These are phyloP conservation scores for Dothidotthia symphoricarpi DNA, from an alignment of 2,329 filamentous ascomycete genomes.

Conservation along the genomic window DNA sequence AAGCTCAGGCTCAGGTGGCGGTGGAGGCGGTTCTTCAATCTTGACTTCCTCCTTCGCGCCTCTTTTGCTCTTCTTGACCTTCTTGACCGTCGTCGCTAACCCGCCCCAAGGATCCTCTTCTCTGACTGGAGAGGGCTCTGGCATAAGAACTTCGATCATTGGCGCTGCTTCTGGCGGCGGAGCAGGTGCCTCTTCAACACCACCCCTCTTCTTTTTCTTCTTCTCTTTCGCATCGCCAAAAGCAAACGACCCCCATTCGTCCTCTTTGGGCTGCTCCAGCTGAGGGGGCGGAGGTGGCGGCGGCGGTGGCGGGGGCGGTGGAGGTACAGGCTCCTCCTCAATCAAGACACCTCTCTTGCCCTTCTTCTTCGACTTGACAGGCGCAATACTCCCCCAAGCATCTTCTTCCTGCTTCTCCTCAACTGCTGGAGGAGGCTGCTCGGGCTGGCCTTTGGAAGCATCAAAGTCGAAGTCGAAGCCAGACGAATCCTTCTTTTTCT, in stretches of 20 bases:
- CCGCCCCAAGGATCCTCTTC: constrained; percentile 33
- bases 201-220: constrained; percentile 39
- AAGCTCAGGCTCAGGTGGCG: constrained; percentile 18
- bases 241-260: constrained; percentile 29
- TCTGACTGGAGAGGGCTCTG: constrained; percentile 31
- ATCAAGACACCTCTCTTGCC: constrained; percentile 30
- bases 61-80: constrained; percentile 35
- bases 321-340: constrained; percentile 18
- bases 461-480: constrained; percentile 41
- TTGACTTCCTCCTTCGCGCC: constrained; percentile 20
- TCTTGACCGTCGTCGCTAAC: constrained; percentile 14
- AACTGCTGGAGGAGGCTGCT: constrained; percentile 9
- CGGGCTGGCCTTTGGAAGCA: constrained; percentile 23
- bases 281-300: constrained; percentile 34
- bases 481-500: constrained; percentile 38
- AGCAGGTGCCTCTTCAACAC: constrained; percentile 18
- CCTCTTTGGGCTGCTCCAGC: constrained; percentile 33
- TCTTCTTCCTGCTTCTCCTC: constrained; percentile 33
- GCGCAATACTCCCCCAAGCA: constrained; percentile 30
- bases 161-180: constrained; percentile 19
- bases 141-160: constrained; percentile 9
- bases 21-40: constrained; percentile 19
- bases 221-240: constrained; percentile 33
- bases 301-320: constrained; percentile 21
- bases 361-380: constrained; percentile 48